These are phyloP conservation scores for Bocquillonia castaneifolia DNA, from an alignment of 441 rosid genomes.

Conservation along the genomic window DNA sequence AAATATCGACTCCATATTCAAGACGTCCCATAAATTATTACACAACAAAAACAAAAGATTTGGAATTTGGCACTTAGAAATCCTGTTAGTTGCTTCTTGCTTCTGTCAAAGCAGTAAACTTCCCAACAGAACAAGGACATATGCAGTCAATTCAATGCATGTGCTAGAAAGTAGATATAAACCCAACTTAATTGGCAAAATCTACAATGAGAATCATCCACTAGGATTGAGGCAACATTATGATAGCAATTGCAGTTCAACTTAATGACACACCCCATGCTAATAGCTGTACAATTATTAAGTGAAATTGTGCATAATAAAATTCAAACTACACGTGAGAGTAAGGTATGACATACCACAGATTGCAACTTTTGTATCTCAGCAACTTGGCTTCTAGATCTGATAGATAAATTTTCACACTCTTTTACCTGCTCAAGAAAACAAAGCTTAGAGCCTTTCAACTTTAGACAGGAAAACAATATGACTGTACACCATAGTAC, in stretches of 20 bases:
- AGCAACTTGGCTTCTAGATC: slow-evolving; percentile 54
- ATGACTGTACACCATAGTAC: neutral
- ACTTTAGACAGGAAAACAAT: slow-evolving; percentile 11
- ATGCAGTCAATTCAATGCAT: neutral
- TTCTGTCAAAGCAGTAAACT: neutral
- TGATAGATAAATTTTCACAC: slow-evolving; percentile 51
- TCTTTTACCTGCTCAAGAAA: slow-evolving; percentile 60
- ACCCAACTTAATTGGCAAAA: too few relatives aligned
- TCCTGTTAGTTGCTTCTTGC: neutral
- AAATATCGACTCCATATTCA: neutral
- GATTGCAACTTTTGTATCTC: slow-evolving; percentile 61
- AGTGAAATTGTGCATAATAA: neutral
- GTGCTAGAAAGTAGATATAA: too few relatives aligned
- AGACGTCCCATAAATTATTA: neutral
- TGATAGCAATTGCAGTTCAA: neutral
- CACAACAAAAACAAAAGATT: neutral
- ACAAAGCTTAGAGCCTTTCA: slow-evolving; percentile 20
- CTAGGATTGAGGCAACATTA: neutral
- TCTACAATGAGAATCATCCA: neutral
- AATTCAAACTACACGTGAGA: neutral
- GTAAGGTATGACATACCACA: slow-evolving; percentile 48
- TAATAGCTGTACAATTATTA: neutral
- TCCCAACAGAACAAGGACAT: neutral
- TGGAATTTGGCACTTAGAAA: neutral
- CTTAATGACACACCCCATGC: neutral